Evolutionary conservation across 495 filamentous ascomycete genomes (phyloP), one percentile per base, ranked within the genome.

Genomic region (Clavariopsis aquatica): DNA sequence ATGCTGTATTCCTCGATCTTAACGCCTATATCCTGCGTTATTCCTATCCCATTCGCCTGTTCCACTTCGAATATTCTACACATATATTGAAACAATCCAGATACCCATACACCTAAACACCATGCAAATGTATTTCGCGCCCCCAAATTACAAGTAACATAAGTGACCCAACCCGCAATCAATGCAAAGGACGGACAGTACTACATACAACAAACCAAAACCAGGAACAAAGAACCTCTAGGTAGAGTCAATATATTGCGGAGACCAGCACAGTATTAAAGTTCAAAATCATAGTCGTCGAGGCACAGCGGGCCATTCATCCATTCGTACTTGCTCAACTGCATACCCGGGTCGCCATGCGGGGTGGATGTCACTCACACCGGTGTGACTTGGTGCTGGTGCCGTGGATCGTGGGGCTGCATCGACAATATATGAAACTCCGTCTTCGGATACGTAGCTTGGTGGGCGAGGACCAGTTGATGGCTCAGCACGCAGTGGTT

Each of bases 371-470:
- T 70, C 68, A 29, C 63, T 66, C 24, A 70, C 59, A 34, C 64
- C 64, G 17, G 47, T 38, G 29, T 46, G 24, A 15, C 52, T 57
- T 31, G 58, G 69, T 20, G 61, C 71, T 12, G 31, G 31, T 12
- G 31, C 31, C 17, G 56, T 79, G 9, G 81, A 83, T 64, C 84
- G 69, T 23, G 84, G 84, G 49, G 79, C 78, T 8, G 85, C 85
- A 55, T 85, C 82, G 17, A 89, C 79, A 22, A 86, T 85, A 65
- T 91, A 90, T 47, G 80, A 79, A 17, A 92, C 79, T 0, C 88
- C 88, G 64, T 92, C 84, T 20, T 90, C 88, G 0, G 86, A 89
- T 19, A 81, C 76, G 70, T 91, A 92, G 24, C 85, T 89, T 38
- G 88, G 88, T 19, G 88, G 89, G 4, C 87, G 79, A 15, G 77